These are phyloP conservation scores for Calonectria leucothoes DNA, from an alignment of 2,329 filamentous ascomycete species.

Conservation along the genomic window DNA sequence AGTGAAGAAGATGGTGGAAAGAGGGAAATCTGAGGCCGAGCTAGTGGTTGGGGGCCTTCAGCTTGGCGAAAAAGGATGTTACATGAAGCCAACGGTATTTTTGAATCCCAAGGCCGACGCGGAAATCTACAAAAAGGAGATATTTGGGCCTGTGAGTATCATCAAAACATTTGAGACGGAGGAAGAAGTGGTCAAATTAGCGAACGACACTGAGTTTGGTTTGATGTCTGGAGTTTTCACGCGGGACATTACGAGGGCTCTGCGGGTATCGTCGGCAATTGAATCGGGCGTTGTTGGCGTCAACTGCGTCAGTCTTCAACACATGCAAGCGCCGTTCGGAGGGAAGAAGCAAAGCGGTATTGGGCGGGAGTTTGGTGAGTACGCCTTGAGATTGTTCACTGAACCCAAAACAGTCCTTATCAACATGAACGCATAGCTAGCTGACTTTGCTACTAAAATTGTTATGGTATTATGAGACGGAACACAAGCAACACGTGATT, in stretches of 20 bases:
- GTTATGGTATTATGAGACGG: no score
- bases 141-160: slow-evolving; percentile 23
- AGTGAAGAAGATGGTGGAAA: slow-evolving; percentile 13
- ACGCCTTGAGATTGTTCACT: slow-evolving; percentile 23
- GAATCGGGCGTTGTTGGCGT: slow-evolving; percentile 24
- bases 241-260: slow-evolving; percentile 13
- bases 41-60: slow-evolving; percentile 21
- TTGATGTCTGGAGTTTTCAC: slow-evolving; percentile 25
- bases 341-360: slow-evolving; percentile 25
- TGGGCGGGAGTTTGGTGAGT: slow-evolving; percentile 23
- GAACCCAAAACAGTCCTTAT: slow-evolving; percentile 28
- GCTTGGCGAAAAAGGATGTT: slow-evolving; percentile 19
- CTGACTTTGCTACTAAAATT: no score
- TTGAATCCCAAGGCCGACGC: slow-evolving; percentile 20
- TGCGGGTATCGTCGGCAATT: slow-evolving; percentile 19
- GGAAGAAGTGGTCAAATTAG: slow-evolving; percentile 19
- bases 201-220: slow-evolving; percentile 26
- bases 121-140: slow-evolving; percentile 17
- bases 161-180: slow-evolving; percentile 27
- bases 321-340: slow-evolving; percentile 20
- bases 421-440: slow-evolving; percentile 19
- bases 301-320: slow-evolving; percentile 25
- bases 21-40: slow-evolving; percentile 16
- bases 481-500: no score
- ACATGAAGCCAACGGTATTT: slow-evolving; percentile 22